Percentiles rank a stretch among this genome's conserved stretches.
Conservation (phyloP, 352 stramenopile species). For the Pythium pectinolyticum region DNA sequence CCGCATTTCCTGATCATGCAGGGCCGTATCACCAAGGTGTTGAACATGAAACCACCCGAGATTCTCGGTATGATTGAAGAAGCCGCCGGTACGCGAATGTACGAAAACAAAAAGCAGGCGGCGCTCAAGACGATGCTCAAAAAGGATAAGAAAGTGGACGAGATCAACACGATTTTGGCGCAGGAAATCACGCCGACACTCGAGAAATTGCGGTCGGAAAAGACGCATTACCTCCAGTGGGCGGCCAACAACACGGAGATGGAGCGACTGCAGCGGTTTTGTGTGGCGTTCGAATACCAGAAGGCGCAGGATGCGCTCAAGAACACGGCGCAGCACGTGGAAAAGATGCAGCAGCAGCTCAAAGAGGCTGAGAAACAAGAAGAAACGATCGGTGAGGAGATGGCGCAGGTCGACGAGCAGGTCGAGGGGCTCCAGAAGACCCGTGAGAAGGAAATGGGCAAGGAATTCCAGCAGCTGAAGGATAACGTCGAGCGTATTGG, state of each 20-base stretch:
- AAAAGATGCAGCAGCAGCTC: constrained; percentile 86
- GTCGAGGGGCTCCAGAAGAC: constrained; percentile 59
- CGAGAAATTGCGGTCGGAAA: constrained; percentile 96
- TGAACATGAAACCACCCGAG: constrained; percentile 99
- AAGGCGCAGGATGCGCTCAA: constrained; percentile 86
- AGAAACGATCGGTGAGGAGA: constrained; percentile 59
- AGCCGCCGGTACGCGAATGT: constrained; percentile 99
- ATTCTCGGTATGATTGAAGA: constrained; percentile 99
- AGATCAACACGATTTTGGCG: constrained; percentile 98
- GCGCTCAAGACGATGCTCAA: constrained; percentile 99
- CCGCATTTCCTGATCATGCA: constrained; percentile 99
- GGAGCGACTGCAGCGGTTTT: constrained; percentile 96
- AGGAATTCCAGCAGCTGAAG: constrained; percentile 82
- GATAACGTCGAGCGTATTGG: constrained; percentile 75
- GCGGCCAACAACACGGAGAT: constrained; percentile 98
- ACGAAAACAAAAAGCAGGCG: constrained; percentile 98
- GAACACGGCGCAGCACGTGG: constrained; percentile 87
- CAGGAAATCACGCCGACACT: constrained; percentile 99
- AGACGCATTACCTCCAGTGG: constrained; percentile 98
- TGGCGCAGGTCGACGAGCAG: constrained; percentile 78
- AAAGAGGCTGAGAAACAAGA: constrained; percentile 71
- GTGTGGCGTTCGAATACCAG: constrained; percentile 95
- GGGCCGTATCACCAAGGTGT: constrained; percentile 97
- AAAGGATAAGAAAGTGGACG: constrained; percentile 99
- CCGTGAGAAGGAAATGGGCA: constrained; percentile 82